phyloP scores from a whole-genome alignment of 176 grass and related monocot genomes.

The Hordeum vulgare region DNA sequence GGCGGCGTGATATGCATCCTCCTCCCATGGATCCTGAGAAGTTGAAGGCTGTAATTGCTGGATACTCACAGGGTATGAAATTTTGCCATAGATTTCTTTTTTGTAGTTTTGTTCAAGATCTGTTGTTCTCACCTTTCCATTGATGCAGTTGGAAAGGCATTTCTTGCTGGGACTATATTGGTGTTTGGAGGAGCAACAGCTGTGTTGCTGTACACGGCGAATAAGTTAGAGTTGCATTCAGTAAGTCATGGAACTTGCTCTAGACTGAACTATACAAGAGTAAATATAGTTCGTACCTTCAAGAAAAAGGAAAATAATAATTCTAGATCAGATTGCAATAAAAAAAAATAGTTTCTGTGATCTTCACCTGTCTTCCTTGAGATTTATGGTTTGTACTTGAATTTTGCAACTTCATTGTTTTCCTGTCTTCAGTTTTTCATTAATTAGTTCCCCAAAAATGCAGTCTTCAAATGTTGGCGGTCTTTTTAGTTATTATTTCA shows the following conservation, averaged over 20 bases:
- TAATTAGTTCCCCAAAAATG: neutral
- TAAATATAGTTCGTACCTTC: neutral
- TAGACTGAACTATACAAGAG: neutral
- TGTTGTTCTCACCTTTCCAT: neutral
- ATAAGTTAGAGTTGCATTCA: slow-evolving; percentile 70
- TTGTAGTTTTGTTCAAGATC: neutral
- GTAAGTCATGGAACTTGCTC: slow-evolving; percentile 40
- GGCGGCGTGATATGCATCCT: slow-evolving; percentile 50
- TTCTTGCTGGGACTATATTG: slow-evolving; percentile 53
- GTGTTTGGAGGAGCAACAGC: slow-evolving; percentile 76
- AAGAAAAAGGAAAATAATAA: neutral
- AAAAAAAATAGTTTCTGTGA: neutral
- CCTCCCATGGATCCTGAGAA: slow-evolving; percentile 66
- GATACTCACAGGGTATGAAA: slow-evolving; percentile 66
- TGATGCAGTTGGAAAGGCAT: slow-evolving; percentile 82
- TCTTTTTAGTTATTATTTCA: too few relatives aligned
- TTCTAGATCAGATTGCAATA: neutral
- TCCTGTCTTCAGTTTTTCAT: neutral
- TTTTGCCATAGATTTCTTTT: neutral
- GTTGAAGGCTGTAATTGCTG: slow-evolving; percentile 65
- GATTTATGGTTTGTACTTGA: neutral
- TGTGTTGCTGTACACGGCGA: slow-evolving; percentile 43
- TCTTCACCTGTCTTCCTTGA: neutral
- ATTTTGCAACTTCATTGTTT: neutral
- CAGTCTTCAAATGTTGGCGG: neutral